A percentile compares a stretch with the other conserved stretches of the same genome.
These are phyloP conservation scores for Corynespora cassiicola DNA, from an alignment of 2,329 filamentous ascomycete genomes.

Conservation along the genomic window DNA sequence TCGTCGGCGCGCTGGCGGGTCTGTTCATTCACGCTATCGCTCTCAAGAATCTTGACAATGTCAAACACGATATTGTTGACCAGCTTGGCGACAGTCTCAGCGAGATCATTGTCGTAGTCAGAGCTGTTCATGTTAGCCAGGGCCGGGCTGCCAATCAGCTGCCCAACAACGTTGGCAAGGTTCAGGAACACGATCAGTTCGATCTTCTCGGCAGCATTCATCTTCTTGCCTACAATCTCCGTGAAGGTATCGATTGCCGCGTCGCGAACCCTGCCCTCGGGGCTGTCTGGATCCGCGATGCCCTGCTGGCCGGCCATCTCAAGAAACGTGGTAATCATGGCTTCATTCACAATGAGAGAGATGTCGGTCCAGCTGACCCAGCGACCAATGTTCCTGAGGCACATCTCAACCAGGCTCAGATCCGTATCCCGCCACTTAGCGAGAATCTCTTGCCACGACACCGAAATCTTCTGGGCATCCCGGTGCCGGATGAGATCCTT, in stretches of 20 bases:
- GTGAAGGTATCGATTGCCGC: slow-evolving; percentile 94
- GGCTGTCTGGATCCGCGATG: slow-evolving; percentile 64
- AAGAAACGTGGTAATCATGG: slow-evolving; percentile 84
- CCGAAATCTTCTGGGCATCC: slow-evolving; percentile 86
- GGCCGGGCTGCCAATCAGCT: slow-evolving; percentile 83
- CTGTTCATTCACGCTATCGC: slow-evolving; percentile 65
- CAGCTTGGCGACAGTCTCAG: slow-evolving; percentile 92
- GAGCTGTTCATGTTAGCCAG: slow-evolving; percentile 80
- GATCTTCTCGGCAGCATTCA: slow-evolving; percentile 92
- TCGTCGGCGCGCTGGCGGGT: slow-evolving; percentile 79
- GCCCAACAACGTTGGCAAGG: slow-evolving; percentile 81
- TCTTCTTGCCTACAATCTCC: slow-evolving; percentile 97
- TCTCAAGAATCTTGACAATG: slow-evolving; percentile 85
- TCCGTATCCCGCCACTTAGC: slow-evolving; percentile 72
- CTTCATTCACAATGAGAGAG: slow-evolving; percentile 80
- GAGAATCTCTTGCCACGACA: slow-evolving; percentile 91
- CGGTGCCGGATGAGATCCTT: slow-evolving; percentile 89
- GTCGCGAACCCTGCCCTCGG: slow-evolving; percentile 78
- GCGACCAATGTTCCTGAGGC: slow-evolving; percentile 88
- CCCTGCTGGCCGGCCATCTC: slow-evolving; percentile 80
- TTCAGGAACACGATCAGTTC: slow-evolving; percentile 92
- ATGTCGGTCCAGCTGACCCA: slow-evolving; percentile 99
- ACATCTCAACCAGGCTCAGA: slow-evolving; percentile 82
- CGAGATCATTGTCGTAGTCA: slow-evolving; percentile 93
- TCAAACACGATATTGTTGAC: slow-evolving; percentile 90